Evolutionary conservation across 306 rosid genomes (phyloP).

Genomic region (Prunus armeniaca): DNA sequence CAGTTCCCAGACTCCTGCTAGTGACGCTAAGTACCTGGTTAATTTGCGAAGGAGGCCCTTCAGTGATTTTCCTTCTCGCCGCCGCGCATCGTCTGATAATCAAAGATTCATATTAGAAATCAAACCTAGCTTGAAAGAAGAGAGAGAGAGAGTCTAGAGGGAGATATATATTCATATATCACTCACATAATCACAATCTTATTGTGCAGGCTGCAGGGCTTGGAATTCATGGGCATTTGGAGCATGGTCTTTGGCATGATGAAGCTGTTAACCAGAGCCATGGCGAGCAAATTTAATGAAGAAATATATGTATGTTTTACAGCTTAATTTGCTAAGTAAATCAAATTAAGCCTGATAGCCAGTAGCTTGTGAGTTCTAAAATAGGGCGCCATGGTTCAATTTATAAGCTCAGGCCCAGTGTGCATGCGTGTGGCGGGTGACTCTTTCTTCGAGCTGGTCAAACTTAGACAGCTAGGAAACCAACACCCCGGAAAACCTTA

Average conservation of each 20-base stretch:
- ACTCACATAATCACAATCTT: slow-evolving; percentile 1
- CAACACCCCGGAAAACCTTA: background rate
- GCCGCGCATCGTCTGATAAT: slow-evolving; percentile 11
- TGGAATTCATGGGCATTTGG: background rate
- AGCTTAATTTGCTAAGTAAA: background rate
- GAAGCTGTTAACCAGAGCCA: background rate
- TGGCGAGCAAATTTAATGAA: background rate
- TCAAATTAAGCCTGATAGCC: background rate
- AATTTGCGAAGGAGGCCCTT: background rate
- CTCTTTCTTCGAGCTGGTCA: background rate
- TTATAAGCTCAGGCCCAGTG: background rate
- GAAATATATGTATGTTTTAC: background rate
- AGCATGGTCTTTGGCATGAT: slow-evolving; percentile 7
- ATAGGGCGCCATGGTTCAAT: background rate
- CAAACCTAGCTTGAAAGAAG: background rate
- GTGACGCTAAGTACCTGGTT: background rate
- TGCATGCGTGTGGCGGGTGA: background rate
- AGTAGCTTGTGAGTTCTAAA: background rate
- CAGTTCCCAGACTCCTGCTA: background rate
- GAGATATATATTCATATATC: no score
- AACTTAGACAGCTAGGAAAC: background rate
- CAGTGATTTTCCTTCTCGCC: background rate
- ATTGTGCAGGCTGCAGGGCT: slow-evolving; percentile 1
- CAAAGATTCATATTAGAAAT: background rate
- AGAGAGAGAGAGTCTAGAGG: background rate